Percentiles rank a stretch among this genome's conserved stretches.
Evolutionary conservation across 371 early-diverging fungal species (phyloP).

Genomic region (Apophysomyces variabilis): DNA sequence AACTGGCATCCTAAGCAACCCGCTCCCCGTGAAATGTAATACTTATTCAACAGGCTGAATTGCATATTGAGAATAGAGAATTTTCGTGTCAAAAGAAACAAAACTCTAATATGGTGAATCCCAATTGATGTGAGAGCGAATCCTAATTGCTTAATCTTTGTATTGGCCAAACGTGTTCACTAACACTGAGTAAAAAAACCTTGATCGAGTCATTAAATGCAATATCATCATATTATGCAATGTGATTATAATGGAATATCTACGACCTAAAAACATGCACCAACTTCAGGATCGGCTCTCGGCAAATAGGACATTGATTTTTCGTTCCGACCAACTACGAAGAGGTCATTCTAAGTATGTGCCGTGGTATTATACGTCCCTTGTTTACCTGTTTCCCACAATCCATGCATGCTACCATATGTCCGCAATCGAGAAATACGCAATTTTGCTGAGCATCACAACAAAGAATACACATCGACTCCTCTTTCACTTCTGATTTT

Average conservation of each 20-base stretch:
- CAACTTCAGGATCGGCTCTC: slow-evolving; percentile 55
- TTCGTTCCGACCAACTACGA: slow-evolving; percentile 49
- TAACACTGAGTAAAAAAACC: too few relatives aligned
- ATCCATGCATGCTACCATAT: slow-evolving; percentile 66
- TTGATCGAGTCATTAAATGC: neutral
- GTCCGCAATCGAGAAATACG: slow-evolving; percentile 63
- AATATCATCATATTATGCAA: slow-evolving; percentile 1
- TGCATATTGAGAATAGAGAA: too few relatives aligned
- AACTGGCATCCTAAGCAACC: too few relatives aligned
- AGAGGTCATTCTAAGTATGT: neutral
- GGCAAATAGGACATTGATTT: slow-evolving; percentile 70
- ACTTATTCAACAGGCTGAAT: too few relatives aligned
- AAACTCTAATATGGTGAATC: too few relatives aligned
- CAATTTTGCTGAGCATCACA: slow-evolving; percentile 65
- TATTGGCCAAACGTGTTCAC: too few relatives aligned
- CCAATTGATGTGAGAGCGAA: too few relatives aligned
- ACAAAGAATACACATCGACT: slow-evolving; percentile 60
- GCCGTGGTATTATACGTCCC: neutral
- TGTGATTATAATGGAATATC: neutral
- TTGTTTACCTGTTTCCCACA: slow-evolving; percentile 58
- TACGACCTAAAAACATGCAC: slow-evolving; percentile 56
- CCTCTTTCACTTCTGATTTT: slow-evolving; percentile 36
- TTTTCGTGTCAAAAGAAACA: too few relatives aligned
- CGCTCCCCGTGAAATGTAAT: too few relatives aligned
- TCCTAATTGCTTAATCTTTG: too few relatives aligned